phyloP scores from a whole-genome alignment of 768 basidiomycete species.

The Udeniomyces megalosporus region DNA sequence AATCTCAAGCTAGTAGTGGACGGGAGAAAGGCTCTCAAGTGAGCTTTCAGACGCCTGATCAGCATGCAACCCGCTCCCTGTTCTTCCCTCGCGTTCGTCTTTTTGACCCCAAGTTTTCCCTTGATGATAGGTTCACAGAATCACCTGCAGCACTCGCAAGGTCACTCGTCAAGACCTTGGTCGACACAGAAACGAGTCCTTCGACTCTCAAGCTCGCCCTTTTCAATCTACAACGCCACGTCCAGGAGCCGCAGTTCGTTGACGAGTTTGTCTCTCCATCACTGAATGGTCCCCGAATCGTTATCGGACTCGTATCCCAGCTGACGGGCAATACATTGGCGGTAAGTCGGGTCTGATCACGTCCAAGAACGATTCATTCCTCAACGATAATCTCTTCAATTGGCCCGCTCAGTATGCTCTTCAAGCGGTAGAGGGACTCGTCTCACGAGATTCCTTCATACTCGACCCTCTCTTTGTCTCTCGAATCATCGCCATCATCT shows the following conservation, averaged over 20 bases:
- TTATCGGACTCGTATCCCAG: slow-evolving; percentile 51
- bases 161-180: neutral
- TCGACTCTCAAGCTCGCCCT: slow-evolving; percentile 46
- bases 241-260: slow-evolving; percentile 45
- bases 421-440: neutral
- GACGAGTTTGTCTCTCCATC: slow-evolving; percentile 44
- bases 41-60: slow-evolving; percentile 27
- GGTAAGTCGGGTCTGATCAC: neutral
- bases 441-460: neutral
- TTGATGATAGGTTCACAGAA: slow-evolving; percentile 65
- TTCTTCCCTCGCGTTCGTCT: neutral
- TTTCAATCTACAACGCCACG: slow-evolving; percentile 63
- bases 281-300: neutral
- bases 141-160: slow-evolving; percentile 42
- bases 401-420: neutral
- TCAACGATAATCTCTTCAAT: neutral
- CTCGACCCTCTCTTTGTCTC: neutral
- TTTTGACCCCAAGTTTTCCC: neutral
- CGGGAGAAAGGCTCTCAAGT: slow-evolving; percentile 64
- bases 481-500: slow-evolving; percentile 37
- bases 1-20: slow-evolving; percentile 70
- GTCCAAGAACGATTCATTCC: neutral
- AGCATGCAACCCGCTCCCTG: neutral
- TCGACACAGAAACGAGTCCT: neutral
- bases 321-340: slow-evolving; percentile 72